Evolutionary conservation across 176 grass and related monocot genomes (phyloP), one percentile per base, ranked within the genome.

Genomic region (Melocanna baccifera): DNA sequence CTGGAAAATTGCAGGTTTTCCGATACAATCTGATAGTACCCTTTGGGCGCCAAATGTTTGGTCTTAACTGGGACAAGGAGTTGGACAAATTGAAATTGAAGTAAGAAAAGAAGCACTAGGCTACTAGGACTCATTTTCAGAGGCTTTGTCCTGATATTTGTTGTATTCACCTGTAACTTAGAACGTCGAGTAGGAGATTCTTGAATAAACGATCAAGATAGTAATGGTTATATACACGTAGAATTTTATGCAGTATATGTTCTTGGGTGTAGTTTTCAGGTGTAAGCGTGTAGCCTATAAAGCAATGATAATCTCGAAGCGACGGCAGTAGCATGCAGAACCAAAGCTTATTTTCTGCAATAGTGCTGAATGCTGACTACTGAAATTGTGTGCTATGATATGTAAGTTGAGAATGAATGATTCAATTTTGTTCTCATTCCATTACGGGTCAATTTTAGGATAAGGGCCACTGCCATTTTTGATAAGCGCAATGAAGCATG

Each of bases 31-130:
- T 94, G 15, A 97, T 93, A 39, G 91, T 94, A 30, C 92, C 92
- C 4, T 94, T 94, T 90, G 92, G 95, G 23, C 84, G 90, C 25
- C 95, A 97, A 79, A 94, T 97, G 92, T 90, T 92, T 77, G 89
- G 92, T 70, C 88, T 97, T 47, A 97, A 86, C 34, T 97, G 92
- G 95, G 95, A 94, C 53, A 97, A 91, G 90, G 95, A 97, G 75
- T 79, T 91, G 67, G 87, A 79, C 41, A 94, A 90, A 58, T 66
- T 94, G 79, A 88, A 90, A 18, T 58, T 91, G 52, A 64, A 85
- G 43, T 72, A 90, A 79, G 67, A 83, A 39, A 46, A 75, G 11
- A 64, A 28, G 12, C 52, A 40, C 10, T 74, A 45, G 7, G 34
- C 15, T 30, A 30, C 25, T 30, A 67, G 36, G 52, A 77, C 23